These are phyloP conservation scores for Aspergillus nomiae DNA, from an alignment of 2,329 filamentous ascomycete species.

Conservation along the genomic window DNA sequence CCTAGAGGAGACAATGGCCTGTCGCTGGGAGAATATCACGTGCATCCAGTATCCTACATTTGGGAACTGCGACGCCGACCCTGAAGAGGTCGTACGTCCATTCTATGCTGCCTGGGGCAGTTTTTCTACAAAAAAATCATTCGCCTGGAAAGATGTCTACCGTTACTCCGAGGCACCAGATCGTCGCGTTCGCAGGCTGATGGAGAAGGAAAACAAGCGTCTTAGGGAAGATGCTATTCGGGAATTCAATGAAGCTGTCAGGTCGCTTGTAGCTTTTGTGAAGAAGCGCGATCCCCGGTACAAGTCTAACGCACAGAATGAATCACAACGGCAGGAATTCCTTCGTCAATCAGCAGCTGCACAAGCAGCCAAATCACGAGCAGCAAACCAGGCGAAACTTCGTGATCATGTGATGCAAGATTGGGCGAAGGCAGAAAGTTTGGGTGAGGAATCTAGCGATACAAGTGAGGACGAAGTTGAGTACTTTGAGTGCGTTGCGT, in stretches of 20 bases:
- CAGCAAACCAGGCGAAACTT: slow-evolving; percentile 76
- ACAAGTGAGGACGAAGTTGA: slow-evolving; percentile 54
- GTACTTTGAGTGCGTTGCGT: slow-evolving; percentile 64
- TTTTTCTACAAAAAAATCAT: slow-evolving; percentile 83
- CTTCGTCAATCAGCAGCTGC: slow-evolving; percentile 77
- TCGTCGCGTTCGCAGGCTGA: slow-evolving; percentile 74
- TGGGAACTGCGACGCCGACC: slow-evolving; percentile 72
- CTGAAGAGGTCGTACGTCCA: slow-evolving; percentile 72
- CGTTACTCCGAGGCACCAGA: slow-evolving; percentile 84
- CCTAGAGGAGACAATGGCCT: slow-evolving; percentile 75
- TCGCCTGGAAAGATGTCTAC: slow-evolving; percentile 87
- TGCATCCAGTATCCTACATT: slow-evolving; percentile 76
- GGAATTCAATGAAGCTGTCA: slow-evolving; percentile 91
- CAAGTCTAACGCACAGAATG: slow-evolving; percentile 72
- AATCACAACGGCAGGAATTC: slow-evolving; percentile 76
- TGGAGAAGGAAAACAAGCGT: slow-evolving; percentile 95
- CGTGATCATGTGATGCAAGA: slow-evolving; percentile 66
- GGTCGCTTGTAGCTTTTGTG: slow-evolving; percentile 82
- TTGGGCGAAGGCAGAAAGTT: slow-evolving; percentile 69
- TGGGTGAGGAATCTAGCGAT: slow-evolving; percentile 52
- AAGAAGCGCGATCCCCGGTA: slow-evolving; percentile 90
- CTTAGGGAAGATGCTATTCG: slow-evolving; percentile 77
- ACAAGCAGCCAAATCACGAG: slow-evolving; percentile 80
- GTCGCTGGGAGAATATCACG: slow-evolving; percentile 65
- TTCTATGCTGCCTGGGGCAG: slow-evolving; percentile 82